Evolutionary conservation across 169 alveolate species (phyloP).

Genomic region (Plasmodium vinckei): DNA sequence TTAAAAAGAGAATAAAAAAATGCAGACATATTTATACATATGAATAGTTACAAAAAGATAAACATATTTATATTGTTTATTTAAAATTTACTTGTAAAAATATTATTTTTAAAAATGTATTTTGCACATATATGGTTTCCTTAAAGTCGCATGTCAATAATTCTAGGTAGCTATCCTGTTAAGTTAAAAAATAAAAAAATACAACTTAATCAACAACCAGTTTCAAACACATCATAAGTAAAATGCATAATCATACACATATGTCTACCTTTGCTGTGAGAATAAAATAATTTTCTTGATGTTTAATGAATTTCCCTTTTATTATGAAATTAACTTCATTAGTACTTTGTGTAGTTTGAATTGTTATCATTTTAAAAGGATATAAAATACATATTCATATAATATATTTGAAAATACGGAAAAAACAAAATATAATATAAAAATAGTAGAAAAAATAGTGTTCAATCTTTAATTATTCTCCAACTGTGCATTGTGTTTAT

Average conservation of each 20-base stretch:
- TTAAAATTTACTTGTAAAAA: conserved; percentile 35
- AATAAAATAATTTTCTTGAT: conserved; percentile 22
- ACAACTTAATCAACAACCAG: no score
- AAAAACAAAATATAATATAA: no score
- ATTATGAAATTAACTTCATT: conserved; percentile 36
- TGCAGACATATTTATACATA: not conserved
- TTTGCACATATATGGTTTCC: conserved; percentile 38
- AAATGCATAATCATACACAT: not conserved
- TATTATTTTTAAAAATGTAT: conserved; percentile 52
- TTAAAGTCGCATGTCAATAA: conserved; percentile 28
- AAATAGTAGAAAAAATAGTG: no score
- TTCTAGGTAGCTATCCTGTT: conserved; percentile 53
- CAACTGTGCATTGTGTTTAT: no score
- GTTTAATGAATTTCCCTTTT: conserved; percentile 50
- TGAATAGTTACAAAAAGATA: not conserved
- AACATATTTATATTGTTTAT: not conserved
- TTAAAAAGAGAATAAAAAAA: not conserved
- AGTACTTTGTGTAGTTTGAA: conserved; percentile 65
- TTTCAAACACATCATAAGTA: no score
- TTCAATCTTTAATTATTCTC: no score
- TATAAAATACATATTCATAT: not conserved
- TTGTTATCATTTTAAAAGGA: conserved; percentile 34
- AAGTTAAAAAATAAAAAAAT: not conserved
- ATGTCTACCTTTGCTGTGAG: conserved; percentile 51
- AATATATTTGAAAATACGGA: not conserved